Evolutionary conservation across 192 early-diverging fungal species (phyloP), one percentile per base, ranked within the genome.

Genomic region (Funneliformis geosporum): DNA sequence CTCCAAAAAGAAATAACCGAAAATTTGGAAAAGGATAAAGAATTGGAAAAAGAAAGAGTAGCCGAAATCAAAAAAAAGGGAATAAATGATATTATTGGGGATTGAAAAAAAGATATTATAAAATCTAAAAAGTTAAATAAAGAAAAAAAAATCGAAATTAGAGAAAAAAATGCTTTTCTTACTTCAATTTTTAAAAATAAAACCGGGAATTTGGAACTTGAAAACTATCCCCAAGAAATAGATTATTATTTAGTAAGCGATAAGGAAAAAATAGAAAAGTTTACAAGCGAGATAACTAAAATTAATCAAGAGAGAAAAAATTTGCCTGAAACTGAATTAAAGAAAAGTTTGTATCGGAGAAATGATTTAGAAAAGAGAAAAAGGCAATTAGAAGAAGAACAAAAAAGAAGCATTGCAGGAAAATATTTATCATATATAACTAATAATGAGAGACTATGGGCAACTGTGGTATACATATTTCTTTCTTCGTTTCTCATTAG

Each of bases 161-260:
- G 12, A 6, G 70, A 73, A 5, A 42, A 18, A 21, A 73, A 73
- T 73, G 10, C 5, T 21, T 8, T 21, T 8, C 39, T 73, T 38
- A 73, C 70, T 73, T 8, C 70, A 25, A 16, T 73, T 46, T 43
- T 73, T 42, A 73, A 73, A 73, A 50, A n/a, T 38, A 73, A 73
- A 73, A 44, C 21, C 10, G 40, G 40, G 1, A 6, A 73, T 46
- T 21, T 6, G 42, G 0, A 50, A 46, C 47, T 73, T 1, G 70
- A 73, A 46, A 25, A 73, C 18, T 46, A 73, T n/a, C n/a, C 70
- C 70, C 9, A 21, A 42, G 40, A 44, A 73, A 40, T 73, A 73
- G 70, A 73, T 18, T 46, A 73, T 73, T 73, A 73, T 73, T 50
- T 73, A 27, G 40, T 40, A 7, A 8, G 9, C 1, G 18, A 50